phyloP scores from a whole-genome alignment of 768 basidiomycete species.

The Cystobasidiopsis lactophilus region DNA sequence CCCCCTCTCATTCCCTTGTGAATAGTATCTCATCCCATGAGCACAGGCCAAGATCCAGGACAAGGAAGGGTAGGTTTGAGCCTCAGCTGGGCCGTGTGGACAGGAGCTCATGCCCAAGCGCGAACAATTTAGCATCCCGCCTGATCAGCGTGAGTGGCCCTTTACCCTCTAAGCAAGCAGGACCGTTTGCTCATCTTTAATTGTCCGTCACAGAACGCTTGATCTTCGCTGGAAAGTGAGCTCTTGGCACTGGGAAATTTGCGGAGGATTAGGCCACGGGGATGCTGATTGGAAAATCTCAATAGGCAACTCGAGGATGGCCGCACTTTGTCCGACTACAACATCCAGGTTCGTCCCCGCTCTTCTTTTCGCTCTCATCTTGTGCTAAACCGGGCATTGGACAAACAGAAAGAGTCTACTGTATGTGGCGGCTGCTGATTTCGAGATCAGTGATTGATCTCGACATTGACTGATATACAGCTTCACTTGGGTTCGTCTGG shows the following conservation, averaged over 20 bases:
- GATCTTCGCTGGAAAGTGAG: constrained; percentile 96
- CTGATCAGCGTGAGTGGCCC: constrained; percentile 72
- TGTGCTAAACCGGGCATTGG: constrained; percentile 30
- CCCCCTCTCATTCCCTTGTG: background rate
- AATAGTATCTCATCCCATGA: constrained; percentile 33
- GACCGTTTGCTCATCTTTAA: constrained; percentile 28
- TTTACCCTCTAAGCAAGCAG: constrained; percentile 72
- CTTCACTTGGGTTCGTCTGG: constrained; percentile 63
- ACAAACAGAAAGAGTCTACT: constrained; percentile 36
- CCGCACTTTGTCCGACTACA: constrained; percentile 80
- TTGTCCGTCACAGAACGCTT: constrained; percentile 91
- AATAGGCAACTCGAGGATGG: constrained; percentile 94
- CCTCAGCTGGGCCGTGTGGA: background rate
- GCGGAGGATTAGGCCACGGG: background rate
- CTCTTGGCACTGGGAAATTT: constrained; percentile 8
- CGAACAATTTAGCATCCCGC: constrained; percentile 50
- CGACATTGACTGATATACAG: too few species aligned
- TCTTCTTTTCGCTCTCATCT: too few species aligned
- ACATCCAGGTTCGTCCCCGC: too few species aligned
- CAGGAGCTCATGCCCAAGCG: background rate
- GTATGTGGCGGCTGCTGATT: constrained; percentile 29
- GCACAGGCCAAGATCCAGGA: constrained; percentile 73
- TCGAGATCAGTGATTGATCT: too few species aligned
- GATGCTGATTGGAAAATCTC: background rate
- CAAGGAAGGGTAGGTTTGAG: constrained; percentile 23